A percentile compares a stretch with the other conserved stretches of the same genome.
Conservation (phyloP, 73 alveolate species). For the Tetrahymena thermophila region DNA sequence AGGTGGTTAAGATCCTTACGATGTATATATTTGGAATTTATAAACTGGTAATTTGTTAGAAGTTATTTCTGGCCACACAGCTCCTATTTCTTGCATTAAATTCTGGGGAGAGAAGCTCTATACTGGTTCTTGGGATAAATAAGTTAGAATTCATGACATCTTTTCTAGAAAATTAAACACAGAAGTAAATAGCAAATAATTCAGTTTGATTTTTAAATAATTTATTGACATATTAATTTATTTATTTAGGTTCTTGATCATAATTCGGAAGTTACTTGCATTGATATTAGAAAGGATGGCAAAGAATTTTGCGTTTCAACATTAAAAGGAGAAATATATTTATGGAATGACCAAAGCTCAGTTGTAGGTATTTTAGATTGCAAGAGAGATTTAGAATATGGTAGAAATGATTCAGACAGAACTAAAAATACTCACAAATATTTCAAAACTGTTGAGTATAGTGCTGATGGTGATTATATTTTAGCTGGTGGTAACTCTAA, state of each 20-base stretch:
- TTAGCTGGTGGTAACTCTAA: slow-evolving; percentile 94
- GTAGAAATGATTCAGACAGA: slow-evolving; percentile 79
- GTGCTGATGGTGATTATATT: slow-evolving; percentile 77
- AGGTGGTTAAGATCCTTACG: slow-evolving; percentile 87
- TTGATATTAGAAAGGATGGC: slow-evolving; percentile 50
- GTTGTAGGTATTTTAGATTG: slow-evolving; percentile 75
- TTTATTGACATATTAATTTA: slow-evolving; percentile 13
- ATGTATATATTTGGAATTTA: slow-evolving; percentile 80
- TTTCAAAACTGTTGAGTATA: slow-evolving; percentile 71
- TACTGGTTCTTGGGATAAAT: slow-evolving; percentile 91
- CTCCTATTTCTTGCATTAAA: slow-evolving; percentile 71
- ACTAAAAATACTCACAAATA: slow-evolving; percentile 71
- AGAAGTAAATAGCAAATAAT: slow-evolving; percentile 69
- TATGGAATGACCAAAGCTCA: slow-evolving; percentile 80
- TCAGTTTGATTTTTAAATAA: slow-evolving; percentile 55
- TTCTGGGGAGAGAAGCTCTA: slow-evolving; percentile 53
- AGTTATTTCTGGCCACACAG: slow-evolving; percentile 83
- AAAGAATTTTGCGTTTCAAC: slow-evolving; percentile 83
- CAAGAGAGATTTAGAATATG: slow-evolving; percentile 84
- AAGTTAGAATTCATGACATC: slow-evolving; percentile 88
- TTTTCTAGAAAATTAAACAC: slow-evolving; percentile 59
- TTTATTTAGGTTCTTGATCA: slow-evolving; percentile 18
- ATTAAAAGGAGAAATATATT: slow-evolving; percentile 78
- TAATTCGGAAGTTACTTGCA: slow-evolving; percentile 32
- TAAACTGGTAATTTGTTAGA: slow-evolving; percentile 88